Evolutionary conservation across 2,329 filamentous ascomycete species (phyloP), one percentile per base, ranked within the genome.

Genomic region (Blumeria graminis): DNA sequence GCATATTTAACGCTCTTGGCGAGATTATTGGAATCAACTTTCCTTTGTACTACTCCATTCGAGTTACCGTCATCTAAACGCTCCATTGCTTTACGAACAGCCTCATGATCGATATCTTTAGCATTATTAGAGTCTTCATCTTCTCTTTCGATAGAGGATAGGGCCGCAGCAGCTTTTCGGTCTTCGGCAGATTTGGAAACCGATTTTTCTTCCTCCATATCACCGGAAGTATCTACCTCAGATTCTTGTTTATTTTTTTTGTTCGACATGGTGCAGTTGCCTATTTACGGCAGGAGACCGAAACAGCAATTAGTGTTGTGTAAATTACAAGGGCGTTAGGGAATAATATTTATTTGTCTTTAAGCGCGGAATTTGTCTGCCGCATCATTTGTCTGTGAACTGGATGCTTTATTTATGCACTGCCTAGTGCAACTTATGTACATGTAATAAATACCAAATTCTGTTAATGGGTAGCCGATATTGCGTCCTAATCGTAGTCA

Each of bases 131-230:
- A 70, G 34, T 76, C 72, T 52, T 74, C 72, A 57, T 71, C 72
- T 39, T 69, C 67, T 5, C 60, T 57, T 65, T 86, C 83, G 61
- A 89, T 79, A 59, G 75, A 77, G 52, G 81, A 82, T 58, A 88
- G 77, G 34, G 84, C 84, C 6, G 80, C 81, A 43, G 82, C 82
- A 50, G 83, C 82, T 69, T 86, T 86, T 69, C 82, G 80, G 70
- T 86, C 83, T 69, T 87, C 83, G 65, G 83, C 82, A 45, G 76
- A 78, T 69, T 81, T 83, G 22, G 22, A 28, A 28, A 28, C 22
- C 22, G 4, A 28, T 2, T 28, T 28, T 28, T 28, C 22, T 28
- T 28, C 22, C 22, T 28, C 22, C 22, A 28, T 28, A 4, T 28
- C 22, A 28, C 22, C 22, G 64, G 76, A 74, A 11, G 38, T 41